Conservation (phyloP, 2,329 filamentous ascomycete species). For the Verticillium klebahnii region DNA sequence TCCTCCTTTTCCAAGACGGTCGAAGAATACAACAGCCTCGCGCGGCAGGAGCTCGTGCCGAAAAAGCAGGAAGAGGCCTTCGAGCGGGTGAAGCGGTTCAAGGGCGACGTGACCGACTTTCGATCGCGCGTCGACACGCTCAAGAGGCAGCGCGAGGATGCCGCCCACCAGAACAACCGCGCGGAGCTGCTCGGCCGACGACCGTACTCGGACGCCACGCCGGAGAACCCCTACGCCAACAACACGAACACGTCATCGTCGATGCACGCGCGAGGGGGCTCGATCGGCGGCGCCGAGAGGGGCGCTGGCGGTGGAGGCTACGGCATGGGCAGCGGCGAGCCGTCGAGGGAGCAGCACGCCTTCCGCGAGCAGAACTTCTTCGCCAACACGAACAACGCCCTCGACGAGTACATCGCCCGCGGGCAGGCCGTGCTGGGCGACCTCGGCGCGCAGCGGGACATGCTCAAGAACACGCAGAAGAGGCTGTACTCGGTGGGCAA, state of each 20-base stretch:
- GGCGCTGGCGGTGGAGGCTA: slow-evolving; percentile 32
- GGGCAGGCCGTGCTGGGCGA: slow-evolving; percentile 88
- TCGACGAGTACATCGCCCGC: slow-evolving; percentile 91
- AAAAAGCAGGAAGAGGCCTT: slow-evolving; percentile 89
- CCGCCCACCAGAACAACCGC: slow-evolving; percentile 60
- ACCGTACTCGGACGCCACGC: slow-evolving; percentile 71
- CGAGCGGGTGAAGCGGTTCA: slow-evolving; percentile 82
- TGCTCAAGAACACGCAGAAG: slow-evolving; percentile 91
- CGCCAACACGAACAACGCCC: slow-evolving; percentile 69
- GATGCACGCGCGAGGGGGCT: slow-evolving; percentile 38
- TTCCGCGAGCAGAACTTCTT: slow-evolving; percentile 89
- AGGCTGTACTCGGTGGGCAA: slow-evolving; percentile 89
- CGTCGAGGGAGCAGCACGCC: slow-evolving; percentile 73
- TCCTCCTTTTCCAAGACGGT: slow-evolving; percentile 81
- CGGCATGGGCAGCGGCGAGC: slow-evolving; percentile 53
- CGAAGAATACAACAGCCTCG: slow-evolving; percentile 83
- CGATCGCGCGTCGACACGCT: slow-evolving; percentile 71
- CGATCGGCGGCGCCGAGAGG: slow-evolving; percentile 24
- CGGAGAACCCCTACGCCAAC: slow-evolving; percentile 89
- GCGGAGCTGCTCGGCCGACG: slow-evolving; percentile 81
- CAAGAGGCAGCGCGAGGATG: slow-evolving; percentile 73
- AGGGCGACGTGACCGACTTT: slow-evolving; percentile 75
- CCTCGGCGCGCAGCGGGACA: slow-evolving; percentile 83
- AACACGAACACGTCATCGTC: slow-evolving; percentile 21
- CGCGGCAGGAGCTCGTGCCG: slow-evolving; percentile 82